Conservation (phyloP, 2,329 filamentous ascomycete genomes). For the Exophiala xenobiotica region DNA sequence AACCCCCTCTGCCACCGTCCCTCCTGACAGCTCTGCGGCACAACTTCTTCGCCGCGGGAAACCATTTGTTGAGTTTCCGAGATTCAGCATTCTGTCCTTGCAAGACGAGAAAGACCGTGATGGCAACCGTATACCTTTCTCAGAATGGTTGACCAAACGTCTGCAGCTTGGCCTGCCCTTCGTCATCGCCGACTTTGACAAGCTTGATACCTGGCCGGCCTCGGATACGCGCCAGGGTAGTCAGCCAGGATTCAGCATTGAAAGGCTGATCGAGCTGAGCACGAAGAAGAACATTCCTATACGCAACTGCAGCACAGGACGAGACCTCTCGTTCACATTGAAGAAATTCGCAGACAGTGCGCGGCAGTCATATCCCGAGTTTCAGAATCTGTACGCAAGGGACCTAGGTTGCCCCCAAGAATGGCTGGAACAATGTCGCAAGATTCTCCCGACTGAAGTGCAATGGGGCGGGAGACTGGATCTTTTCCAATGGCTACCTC, state of each 20-base stretch:
- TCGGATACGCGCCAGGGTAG: conserved; percentile 16
- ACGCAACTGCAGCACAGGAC: conserved; percentile 37
- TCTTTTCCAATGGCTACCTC: conserved; percentile 38
- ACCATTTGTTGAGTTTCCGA: conserved; percentile 35
- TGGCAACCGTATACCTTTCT: conserved; percentile 27
- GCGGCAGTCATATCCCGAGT: conserved; percentile 31
- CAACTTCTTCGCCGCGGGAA: conserved; percentile 32
- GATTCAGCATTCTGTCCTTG: conserved; percentile 34
- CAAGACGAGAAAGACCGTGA: conserved; percentile 28
- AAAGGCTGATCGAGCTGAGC: conserved; percentile 35
- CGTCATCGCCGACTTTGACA: conserved; percentile 37
- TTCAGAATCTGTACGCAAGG: conserved; percentile 37
- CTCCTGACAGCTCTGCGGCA: conserved; percentile 28
- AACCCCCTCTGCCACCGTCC: conserved; percentile 28
- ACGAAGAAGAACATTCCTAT: conserved; percentile 38
- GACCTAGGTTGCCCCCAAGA: conserved; percentile 37
- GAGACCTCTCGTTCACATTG: conserved; percentile 37
- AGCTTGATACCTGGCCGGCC: conserved; percentile 33
- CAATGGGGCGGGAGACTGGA: conserved; percentile 38
- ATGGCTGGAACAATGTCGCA: conserved; percentile 35
- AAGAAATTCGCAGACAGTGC: conserved; percentile 36
- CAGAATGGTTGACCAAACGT: conserved; percentile 34
- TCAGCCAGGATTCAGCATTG: conserved; percentile 33
- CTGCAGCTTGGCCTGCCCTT: conserved; percentile 37
- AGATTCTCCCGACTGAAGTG: conserved; percentile 35